Evolutionary conservation across 1,284 basidiomycete species (phyloP).

Genomic region (Inonotus obliquus): DNA sequence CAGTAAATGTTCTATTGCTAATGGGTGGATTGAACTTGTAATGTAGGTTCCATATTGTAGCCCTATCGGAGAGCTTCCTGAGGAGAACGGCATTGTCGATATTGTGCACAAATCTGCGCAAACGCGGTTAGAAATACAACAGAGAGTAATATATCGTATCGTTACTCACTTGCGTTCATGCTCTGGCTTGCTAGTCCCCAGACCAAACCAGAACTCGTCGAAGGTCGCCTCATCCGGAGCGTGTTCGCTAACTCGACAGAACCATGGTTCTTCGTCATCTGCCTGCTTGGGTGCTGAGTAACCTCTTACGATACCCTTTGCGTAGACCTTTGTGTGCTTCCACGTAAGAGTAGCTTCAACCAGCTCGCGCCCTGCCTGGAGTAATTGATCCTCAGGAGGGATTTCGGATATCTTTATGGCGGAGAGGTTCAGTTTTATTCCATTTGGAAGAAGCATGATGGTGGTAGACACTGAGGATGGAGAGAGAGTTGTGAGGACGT

Average conservation of each 20-base stretch:
- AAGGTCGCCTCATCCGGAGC: constrained; percentile 59
- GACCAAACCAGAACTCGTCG: constrained; percentile 64
- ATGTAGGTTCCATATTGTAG: constrained; percentile 65
- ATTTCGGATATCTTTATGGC: constrained; percentile 42
- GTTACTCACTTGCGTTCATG: constrained; percentile 63
- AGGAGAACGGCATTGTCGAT: constrained; percentile 60
- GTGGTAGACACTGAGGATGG: constrained; percentile 18
- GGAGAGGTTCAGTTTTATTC: constrained; percentile 38
- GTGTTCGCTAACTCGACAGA: constrained; percentile 63
- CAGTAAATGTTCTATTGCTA: constrained; percentile 71
- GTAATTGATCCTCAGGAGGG: constrained; percentile 52
- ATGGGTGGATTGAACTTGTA: constrained; percentile 68
- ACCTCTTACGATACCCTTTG: constrained; percentile 51
- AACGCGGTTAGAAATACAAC: background rate
- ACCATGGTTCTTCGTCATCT: constrained; percentile 57
- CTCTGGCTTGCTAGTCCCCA: constrained; percentile 58
- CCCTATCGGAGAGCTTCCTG: constrained; percentile 56
- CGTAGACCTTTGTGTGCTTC: constrained; percentile 61
- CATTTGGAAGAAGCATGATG: constrained; percentile 28
- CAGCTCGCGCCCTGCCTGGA: constrained; percentile 49
- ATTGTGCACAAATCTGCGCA: constrained; percentile 54
- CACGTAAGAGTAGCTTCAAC: constrained; percentile 51
- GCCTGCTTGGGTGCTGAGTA: constrained; percentile 44
- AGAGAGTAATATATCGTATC: background rate
- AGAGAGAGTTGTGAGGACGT: background rate